Percentiles rank a stretch among this genome's conserved stretches.
Conservation (phyloP, 2,329 filamentous ascomycete species). For the Fusarium metavorans region DNA sequence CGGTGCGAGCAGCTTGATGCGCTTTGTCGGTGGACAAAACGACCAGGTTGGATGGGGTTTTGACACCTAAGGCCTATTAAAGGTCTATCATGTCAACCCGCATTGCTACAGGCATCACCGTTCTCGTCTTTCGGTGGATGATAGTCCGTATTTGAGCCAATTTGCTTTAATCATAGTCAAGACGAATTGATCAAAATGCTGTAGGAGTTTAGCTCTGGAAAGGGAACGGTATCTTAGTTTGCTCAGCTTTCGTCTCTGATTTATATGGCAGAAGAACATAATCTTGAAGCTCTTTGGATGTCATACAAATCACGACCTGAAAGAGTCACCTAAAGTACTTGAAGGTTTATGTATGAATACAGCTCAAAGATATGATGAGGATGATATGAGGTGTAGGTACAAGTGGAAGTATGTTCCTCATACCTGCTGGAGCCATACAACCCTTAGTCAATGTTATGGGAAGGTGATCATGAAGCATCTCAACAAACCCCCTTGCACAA, state of each 20-base stretch:
- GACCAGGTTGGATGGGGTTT: conserved; percentile 40
- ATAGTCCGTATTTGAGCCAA: no score
- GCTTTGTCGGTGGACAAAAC: conserved; percentile 15
- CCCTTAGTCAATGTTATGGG: background rate
- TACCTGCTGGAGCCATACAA: background rate
- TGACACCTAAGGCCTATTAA: conserved; percentile 16
- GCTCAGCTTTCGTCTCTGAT: background rate
- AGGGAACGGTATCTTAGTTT: background rate
- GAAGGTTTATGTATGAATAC: no score
- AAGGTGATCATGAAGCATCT: background rate
- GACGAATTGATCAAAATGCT: background rate
- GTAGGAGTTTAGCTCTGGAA: background rate
- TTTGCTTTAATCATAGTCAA: background rate
- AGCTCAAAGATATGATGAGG: background rate
- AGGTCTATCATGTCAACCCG: background rate
- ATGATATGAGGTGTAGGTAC: background rate
- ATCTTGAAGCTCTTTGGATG: background rate
- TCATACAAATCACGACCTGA: background rate
- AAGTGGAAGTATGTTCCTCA: background rate
- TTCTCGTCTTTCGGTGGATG: background rate
- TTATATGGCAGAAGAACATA: background rate
- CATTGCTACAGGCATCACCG: background rate
- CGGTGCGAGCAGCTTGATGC: conserved; percentile 27
- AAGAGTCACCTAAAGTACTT: background rate
- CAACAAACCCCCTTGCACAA: background rate